Base-by-base conservation (phyloP, 1,139 yeast genomes). In the Yamadazyma jaroonii region DNA sequence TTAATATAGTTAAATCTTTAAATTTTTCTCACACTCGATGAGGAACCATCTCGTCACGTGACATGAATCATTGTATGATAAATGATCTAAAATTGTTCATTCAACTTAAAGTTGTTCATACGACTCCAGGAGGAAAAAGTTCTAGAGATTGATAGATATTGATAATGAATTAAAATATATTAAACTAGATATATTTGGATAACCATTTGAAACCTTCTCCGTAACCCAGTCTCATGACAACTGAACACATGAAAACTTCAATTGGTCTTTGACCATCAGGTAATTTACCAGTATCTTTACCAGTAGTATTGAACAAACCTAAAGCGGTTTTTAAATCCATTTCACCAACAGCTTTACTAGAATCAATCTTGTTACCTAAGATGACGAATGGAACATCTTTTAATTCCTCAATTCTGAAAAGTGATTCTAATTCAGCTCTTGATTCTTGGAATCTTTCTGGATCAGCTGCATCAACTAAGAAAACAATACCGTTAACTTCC, bases 121-220 rank as follows among this genome's bases (percentile, higher is more conserved):
- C n/a, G n/a, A n/a, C n/a, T n/a, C n/a, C n/a, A n/a, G n/a, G n/a
- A n/a, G n/a, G n/a, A n/a, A n/a, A n/a, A n/a, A n/a, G n/a, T n/a
- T n/a, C n/a, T n/a, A n/a, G n/a, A n/a, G n/a, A n/a, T n/a, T n/a
- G 27, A 12, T 4, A 25, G 27, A 25, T 25, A 15, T 6, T 14
- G 22, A 17, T 6, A 17, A 17, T 17, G 20, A 17, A 17, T 17
- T 17, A 17, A 6, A 4, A 17, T 17, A 6, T 17, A 17, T 17
- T 17, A 17, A 17, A 17, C 20, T 33, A 89, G 56, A 90, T 90
- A 66, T 85, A 89, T 69, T 89, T 95, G 45, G 96, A 85, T 61
- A 90, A 79, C 97, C 96, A 89, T 74, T 85, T 85, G 77, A 89
- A 88, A 47, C 95, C 97, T 52, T 89, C 96, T 43, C 94, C 92